Conservation (phyloP, 352 stramenopile species). For the Aphanomyces cochlioides region DNA sequence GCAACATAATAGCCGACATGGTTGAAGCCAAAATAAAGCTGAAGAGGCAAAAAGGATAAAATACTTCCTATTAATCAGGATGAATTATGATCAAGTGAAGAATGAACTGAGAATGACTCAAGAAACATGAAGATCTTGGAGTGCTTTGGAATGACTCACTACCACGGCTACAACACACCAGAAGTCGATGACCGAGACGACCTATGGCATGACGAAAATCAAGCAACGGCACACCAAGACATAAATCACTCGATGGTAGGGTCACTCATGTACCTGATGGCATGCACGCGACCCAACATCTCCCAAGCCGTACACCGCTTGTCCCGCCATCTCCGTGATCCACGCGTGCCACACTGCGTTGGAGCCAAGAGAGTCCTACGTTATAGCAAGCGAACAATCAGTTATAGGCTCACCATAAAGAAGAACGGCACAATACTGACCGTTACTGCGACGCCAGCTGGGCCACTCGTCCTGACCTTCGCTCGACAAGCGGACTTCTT, state of each 20-base stretch:
- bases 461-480: no score
- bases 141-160: no score
- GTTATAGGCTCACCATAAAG: not conserved
- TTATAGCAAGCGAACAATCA: not conserved
- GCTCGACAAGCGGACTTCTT: no score
- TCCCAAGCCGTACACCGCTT: no score
- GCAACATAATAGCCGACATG: not conserved
- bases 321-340: slow-evolving; percentile 9
- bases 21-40: slow-evolving; percentile 13
- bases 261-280: slow-evolving; percentile 30
- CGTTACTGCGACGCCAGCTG: slow-evolving; percentile 28
- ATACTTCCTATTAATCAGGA: slow-evolving; percentile 17
- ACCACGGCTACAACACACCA: slow-evolving; percentile 10
- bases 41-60: slow-evolving; percentile 28
- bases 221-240: not conserved
- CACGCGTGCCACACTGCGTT: not conserved
- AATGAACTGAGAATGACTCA: slow-evolving; percentile 17
- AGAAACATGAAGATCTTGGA: slow-evolving; percentile 21
- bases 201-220: no score
- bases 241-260: slow-evolving; percentile 24
- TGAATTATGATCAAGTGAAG: not conserved
- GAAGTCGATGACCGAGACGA: no score
- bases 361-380: no score
- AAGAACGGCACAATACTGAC: not conserved
- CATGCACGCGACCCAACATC: no score